Evolutionary conservation across 2,329 filamentous ascomycete species (phyloP).

Genomic region (Ceratocystis huliohia): DNA sequence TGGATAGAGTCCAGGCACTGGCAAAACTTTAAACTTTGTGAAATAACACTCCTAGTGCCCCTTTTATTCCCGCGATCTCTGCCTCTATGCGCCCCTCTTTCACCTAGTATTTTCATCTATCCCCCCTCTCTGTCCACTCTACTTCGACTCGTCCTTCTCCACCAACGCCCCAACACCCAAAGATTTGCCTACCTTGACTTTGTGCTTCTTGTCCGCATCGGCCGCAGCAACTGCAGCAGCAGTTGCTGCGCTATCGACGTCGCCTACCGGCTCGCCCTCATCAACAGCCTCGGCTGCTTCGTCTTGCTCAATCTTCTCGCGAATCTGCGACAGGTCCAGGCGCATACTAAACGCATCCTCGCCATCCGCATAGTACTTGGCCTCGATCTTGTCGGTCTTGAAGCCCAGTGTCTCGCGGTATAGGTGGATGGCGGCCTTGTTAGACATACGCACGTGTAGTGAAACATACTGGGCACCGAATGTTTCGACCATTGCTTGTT

Average conservation of each 20-base stretch:
- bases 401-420: conserved; percentile 91
- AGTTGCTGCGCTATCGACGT: conserved; percentile 42
- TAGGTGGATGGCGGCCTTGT: conserved; percentile 77
- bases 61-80: too few relatives aligned
- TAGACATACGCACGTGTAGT: conserved; percentile 88
- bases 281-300: conserved; percentile 37
- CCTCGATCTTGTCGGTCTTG: conserved; percentile 70
- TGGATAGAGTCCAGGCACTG: too few relatives aligned
- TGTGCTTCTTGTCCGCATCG: conserved; percentile 51
- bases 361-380: conserved; percentile 92
- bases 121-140: background rate
- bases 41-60: too few relatives aligned
- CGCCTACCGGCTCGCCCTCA: conserved; percentile 60
- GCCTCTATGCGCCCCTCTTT: background rate
- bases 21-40: too few relatives aligned
- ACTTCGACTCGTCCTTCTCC: conserved; percentile 40
- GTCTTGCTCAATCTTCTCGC: conserved; percentile 35
- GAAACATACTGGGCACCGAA: conserved; percentile 87
- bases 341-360: conserved; percentile 94
- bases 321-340: conserved; percentile 60
- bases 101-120: background rate
- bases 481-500: conserved; percentile 92
- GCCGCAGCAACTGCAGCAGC: conserved; percentile 23
- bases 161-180: conserved; percentile 69
- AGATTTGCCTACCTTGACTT: conserved; percentile 70